Conservation (phyloP, 129 eudicot genomes). For the Chrysanthemum lavandulifolium region DNA sequence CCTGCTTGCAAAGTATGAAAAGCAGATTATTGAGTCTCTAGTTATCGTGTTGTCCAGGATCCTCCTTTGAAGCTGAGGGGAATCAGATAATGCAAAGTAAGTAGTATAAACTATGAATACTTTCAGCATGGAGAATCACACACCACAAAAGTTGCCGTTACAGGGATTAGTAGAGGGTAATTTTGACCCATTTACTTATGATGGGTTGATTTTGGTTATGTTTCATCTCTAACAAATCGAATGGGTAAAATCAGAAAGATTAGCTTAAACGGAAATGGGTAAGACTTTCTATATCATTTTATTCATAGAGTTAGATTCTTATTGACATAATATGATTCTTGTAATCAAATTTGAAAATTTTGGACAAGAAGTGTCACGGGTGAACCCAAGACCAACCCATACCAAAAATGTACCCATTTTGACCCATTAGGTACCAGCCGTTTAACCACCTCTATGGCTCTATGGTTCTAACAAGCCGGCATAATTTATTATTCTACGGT, state of each 20-base stretch:
- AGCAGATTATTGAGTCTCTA: not conserved
- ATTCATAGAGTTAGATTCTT: not conserved
- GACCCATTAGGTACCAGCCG: not conserved
- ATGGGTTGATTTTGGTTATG: too few relatives aligned
- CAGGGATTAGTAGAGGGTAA: not conserved
- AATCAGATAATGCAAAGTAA: not conserved
- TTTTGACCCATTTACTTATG: not conserved
- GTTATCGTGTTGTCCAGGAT: not conserved
- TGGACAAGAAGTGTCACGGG: not conserved
- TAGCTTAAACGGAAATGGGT: too few relatives aligned
- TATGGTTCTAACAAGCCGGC: too few relatives aligned
- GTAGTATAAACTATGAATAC: too few relatives aligned
- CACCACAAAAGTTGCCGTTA: not conserved
- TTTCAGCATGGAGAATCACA: not conserved
- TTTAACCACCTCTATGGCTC: too few relatives aligned
- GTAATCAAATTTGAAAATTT: not conserved
- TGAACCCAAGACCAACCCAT: not conserved
- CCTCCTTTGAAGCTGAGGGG: slow-evolving; percentile 15
- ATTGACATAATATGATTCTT: not conserved
- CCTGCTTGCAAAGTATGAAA: not conserved
- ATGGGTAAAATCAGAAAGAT: too few relatives aligned
- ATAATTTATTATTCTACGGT: too few relatives aligned
- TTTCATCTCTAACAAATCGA: too few relatives aligned
- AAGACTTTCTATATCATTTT: too few relatives aligned
- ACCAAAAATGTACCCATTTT: not conserved